A percentile compares a stretch with the other conserved stretches of the same genome.
phyloP scores from a whole-genome alignment of 176 grass and related monocot genomes.

The Cenchrus americanus region DNA sequence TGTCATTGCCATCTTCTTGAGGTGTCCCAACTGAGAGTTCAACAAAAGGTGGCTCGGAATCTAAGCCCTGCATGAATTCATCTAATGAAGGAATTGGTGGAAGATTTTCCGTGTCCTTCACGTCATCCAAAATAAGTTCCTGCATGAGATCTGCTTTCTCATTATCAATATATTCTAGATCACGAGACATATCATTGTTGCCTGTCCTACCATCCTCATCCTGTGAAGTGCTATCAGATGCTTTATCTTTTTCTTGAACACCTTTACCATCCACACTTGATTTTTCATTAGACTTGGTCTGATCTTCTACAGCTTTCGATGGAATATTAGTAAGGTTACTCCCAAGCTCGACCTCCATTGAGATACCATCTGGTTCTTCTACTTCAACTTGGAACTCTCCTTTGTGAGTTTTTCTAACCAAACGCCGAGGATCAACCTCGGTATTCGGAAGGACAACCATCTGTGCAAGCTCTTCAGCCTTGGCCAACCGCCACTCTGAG shows the following conservation, averaged over 20 bases:
- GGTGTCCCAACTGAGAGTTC: conserved; percentile 62
- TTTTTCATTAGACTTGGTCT: conserved; percentile 52
- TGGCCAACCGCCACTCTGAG: conserved; percentile 87
- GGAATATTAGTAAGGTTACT: conserved; percentile 50
- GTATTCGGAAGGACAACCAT: conserved; percentile 82
- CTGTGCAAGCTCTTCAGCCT: conserved; percentile 84
- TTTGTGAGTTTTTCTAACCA: conserved; percentile 97
- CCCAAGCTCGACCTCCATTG: conserved; percentile 85
- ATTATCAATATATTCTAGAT: conserved; percentile 56
- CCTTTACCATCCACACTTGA: conserved; percentile 33
- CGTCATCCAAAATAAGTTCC: conserved; percentile 91
- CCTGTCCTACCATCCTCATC: conserved; percentile 48
- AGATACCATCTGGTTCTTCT: conserved; percentile 70
- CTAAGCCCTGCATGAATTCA: conserved; percentile 94
- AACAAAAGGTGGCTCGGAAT: conserved; percentile 94
- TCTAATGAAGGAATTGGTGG: conserved; percentile 82
- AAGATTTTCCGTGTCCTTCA: conserved; percentile 73
- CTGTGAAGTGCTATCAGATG: conserved; percentile 46
- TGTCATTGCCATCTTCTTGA: conserved; percentile 47
- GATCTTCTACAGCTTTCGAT: conserved; percentile 51
- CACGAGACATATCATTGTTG: conserved; percentile 49
- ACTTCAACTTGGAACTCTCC: conserved; percentile 95
- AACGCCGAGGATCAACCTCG: conserved; percentile 77
- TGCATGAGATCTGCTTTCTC: conserved; percentile 90
- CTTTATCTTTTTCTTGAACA: conserved; percentile 45